Evolutionary conservation across 2,329 filamentous ascomycete species (phyloP).

Genomic region (Aspergillus brunneoviolaceus): DNA sequence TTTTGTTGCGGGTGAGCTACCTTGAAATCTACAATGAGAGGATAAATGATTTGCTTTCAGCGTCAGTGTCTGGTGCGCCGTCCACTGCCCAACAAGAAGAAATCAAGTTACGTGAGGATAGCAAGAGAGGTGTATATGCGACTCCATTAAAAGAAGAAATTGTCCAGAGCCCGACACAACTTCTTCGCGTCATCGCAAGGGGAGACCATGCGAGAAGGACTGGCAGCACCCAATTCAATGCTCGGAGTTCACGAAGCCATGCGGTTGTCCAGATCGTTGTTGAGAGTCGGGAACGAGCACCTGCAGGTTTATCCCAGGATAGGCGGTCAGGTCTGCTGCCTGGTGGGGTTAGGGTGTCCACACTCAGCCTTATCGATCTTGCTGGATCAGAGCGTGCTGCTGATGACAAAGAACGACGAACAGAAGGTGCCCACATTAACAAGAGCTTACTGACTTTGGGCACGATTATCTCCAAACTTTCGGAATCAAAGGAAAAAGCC

Average conservation of each 20-base stretch:
- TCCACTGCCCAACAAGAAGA: slow-evolving; percentile 72
- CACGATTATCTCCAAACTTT: slow-evolving; percentile 91
- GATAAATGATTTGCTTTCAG: slow-evolving; percentile 88
- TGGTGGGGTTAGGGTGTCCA: slow-evolving; percentile 92
- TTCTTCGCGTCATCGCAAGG: slow-evolving; percentile 89
- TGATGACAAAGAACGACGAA: slow-evolving; percentile 88
- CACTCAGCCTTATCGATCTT: slow-evolving; percentile 90
- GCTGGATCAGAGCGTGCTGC: slow-evolving; percentile 95
- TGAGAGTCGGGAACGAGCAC: slow-evolving; percentile 84
- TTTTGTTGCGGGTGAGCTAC: slow-evolving; percentile 92
- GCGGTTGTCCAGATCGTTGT: slow-evolving; percentile 98
- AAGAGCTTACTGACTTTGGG: slow-evolving; percentile 93
- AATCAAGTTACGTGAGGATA: slow-evolving; percentile 95
- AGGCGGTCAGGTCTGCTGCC: slow-evolving; percentile 71
- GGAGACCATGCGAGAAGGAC: slow-evolving; percentile 88
- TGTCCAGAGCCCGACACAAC: slow-evolving; percentile 93
- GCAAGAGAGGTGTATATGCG: slow-evolving; percentile 93
- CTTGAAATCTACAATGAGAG: slow-evolving; percentile 98
- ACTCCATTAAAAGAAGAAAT: slow-evolving; percentile 97
- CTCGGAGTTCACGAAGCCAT: slow-evolving; percentile 93
- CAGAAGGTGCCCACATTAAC: slow-evolving; percentile 97
- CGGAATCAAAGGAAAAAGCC: slow-evolving; percentile 81
- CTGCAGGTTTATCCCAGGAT: slow-evolving; percentile 54
- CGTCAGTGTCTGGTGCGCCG: slow-evolving; percentile 59
- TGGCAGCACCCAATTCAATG: slow-evolving; percentile 94